These are phyloP conservation scores for Boletus coccyginus DNA, from an alignment of 768 basidiomycete genomes.

Conservation along the genomic window DNA sequence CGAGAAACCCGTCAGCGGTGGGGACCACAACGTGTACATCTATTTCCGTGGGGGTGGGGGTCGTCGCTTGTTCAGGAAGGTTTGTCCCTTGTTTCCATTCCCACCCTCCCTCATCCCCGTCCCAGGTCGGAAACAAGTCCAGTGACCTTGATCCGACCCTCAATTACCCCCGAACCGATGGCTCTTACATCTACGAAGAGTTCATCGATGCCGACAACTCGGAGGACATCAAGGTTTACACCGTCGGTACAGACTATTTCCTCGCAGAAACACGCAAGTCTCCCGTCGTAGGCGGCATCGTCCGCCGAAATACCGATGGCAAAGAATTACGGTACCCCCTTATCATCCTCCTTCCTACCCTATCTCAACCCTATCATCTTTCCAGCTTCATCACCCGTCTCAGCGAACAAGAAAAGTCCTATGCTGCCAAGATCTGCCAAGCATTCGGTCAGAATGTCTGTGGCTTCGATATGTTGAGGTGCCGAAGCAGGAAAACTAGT, in stretches of 20 bases:
- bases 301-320: constrained; percentile 95
- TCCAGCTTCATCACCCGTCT: constrained; percentile 86
- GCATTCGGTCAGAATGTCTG: constrained; percentile 97
- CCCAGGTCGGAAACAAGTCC: constrained; percentile 96
- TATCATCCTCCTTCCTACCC: background rate
- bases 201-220: constrained; percentile 98
- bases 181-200: constrained; percentile 97
- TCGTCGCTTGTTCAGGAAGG: constrained; percentile 93
- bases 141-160: constrained; percentile 87
- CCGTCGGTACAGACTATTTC: constrained; percentile 90
- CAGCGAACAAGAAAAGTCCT: constrained; percentile 81
- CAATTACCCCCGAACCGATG: constrained; percentile 86
- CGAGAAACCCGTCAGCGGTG: constrained; percentile 98
- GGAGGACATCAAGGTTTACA: constrained; percentile 99
- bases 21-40: constrained; percentile 98
- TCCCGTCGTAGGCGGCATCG: constrained; percentile 96
- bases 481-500: constrained; percentile 71
- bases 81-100: constrained; percentile 24
- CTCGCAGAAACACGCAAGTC: constrained; percentile 99
- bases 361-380: background rate
- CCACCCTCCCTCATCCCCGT: background rate
- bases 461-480: constrained; percentile 94
- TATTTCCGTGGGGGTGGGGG: constrained; percentile 95
- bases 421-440: constrained; percentile 91
- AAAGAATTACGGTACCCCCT: constrained; percentile 86